Percentiles rank a stretch among this genome's conserved stretches.
phyloP scores from a whole-genome alignment of 805 yeast species.

The Candida coquimbonensis region DNA sequence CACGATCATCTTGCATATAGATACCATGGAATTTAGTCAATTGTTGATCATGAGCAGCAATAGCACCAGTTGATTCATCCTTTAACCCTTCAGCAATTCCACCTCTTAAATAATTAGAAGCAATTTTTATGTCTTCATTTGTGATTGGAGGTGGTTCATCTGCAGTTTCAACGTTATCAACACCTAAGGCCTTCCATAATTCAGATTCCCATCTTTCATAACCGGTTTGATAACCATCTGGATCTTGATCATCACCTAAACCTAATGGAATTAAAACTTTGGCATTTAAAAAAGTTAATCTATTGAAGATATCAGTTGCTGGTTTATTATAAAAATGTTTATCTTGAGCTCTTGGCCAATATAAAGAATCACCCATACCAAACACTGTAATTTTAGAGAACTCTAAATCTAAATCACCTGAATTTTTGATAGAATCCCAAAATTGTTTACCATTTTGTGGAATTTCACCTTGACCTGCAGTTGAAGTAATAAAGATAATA shows the following conservation, averaged over 20 bases:
- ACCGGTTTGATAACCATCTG: conserved; percentile 93
- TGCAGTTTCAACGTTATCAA: conserved; percentile 69
- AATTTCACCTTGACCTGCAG: conserved; percentile 93
- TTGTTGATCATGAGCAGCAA: conserved; percentile 86
- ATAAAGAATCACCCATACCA: conserved; percentile 91
- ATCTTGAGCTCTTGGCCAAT: conserved; percentile 98
- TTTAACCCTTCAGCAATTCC: conserved; percentile 80
- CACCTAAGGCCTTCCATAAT: conserved; percentile 86
- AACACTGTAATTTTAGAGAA: conserved; percentile 66
- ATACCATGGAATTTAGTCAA: conserved; percentile 96
- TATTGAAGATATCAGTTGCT: conserved; percentile 60
- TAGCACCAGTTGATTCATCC: conserved; percentile 85
- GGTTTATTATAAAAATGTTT: conserved; percentile 93
- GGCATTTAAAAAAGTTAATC: conserved; percentile 66
- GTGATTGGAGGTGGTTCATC: conserved; percentile 92
- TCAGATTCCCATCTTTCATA: conserved; percentile 79
- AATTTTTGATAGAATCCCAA: conserved; percentile 66
- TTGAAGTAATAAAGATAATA: conserved; percentile 64
- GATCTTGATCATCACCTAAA: conserved; percentile 95
- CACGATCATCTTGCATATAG: conserved; percentile 98
- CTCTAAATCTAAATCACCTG: conserved; percentile 61
- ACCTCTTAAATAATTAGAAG: conserved; percentile 84
- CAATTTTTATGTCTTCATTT: conserved; percentile 90
- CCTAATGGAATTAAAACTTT: conserved; percentile 69
- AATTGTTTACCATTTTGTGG: conserved; percentile 72